Conservation (phyloP, 768 basidiomycete species). For the Lentinula edodes region DNA sequence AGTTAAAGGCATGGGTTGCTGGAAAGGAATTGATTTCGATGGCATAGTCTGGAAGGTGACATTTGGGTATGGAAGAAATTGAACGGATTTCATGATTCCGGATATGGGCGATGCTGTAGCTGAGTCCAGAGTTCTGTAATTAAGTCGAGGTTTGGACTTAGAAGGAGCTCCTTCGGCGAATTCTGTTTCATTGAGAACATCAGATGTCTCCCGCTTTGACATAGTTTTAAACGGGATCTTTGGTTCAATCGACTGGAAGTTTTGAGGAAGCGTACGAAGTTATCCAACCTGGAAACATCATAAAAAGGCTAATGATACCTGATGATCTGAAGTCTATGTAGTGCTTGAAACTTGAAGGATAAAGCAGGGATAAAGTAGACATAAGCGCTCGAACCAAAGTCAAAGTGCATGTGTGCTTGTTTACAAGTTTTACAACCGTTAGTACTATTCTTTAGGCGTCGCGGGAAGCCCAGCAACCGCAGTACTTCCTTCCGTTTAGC, state of each 20-base stretch:
- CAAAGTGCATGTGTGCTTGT: too few species aligned
- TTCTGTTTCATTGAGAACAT: conserved; percentile 1
- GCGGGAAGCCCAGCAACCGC: too few species aligned
- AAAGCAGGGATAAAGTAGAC: too few species aligned
- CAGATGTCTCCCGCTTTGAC: conserved; percentile 8
- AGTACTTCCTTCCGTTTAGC: too few species aligned
- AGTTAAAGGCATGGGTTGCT: conserved; percentile 62
- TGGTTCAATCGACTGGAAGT: too few species aligned
- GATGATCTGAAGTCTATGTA: too few species aligned
- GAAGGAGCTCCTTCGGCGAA: not conserved
- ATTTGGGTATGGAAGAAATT: conserved; percentile 3
- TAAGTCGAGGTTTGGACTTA: conserved; percentile 22
- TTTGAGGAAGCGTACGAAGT: too few species aligned
- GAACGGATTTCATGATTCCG: not conserved
- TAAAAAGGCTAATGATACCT: too few species aligned
- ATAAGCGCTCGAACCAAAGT: not conserved
- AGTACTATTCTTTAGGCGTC: too few species aligned
- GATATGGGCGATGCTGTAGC: not conserved
- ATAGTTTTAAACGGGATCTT: conserved; percentile 14
- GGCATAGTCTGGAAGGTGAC: conserved; percentile 4
- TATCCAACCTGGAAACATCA: too few species aligned
- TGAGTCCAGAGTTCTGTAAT: conserved; percentile 1
- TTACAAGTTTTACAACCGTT: too few species aligned
- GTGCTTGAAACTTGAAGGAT: too few species aligned
- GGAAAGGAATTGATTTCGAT: conserved; percentile 38